Evolutionary conservation across 1,139 yeast species (phyloP).

Genomic region (Waltiozyma solani): DNA sequence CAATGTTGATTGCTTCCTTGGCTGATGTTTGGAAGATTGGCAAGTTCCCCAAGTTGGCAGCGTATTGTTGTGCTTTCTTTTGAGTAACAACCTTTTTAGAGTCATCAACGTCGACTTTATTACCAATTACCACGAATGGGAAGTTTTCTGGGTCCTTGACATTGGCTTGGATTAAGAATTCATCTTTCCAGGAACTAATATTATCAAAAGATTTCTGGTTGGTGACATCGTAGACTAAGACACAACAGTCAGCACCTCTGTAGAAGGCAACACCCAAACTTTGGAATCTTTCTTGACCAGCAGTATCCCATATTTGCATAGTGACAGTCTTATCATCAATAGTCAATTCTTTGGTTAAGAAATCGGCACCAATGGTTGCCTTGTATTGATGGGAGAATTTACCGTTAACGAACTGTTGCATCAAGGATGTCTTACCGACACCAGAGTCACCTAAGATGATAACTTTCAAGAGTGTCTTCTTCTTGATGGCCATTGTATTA

Average conservation of each 20-base stretch:
- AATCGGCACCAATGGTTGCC: conserved; percentile 98
- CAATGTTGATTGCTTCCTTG: conserved; percentile 88
- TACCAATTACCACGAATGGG: conserved; percentile 92
- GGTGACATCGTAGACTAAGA: conserved; percentile 88
- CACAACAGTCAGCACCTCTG: conserved; percentile 98
- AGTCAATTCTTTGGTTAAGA: conserved; percentile 79
- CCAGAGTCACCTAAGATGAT: conserved; percentile 96
- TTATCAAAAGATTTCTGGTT: conserved; percentile 89
- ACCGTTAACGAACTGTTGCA: conserved; percentile 93
- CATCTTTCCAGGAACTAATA: conserved; percentile 90
- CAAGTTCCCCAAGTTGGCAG: conserved; percentile 78
- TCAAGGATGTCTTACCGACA: conserved; percentile 92
- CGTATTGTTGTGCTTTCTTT: conserved; percentile 80
- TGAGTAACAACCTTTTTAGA: conserved; percentile 72
- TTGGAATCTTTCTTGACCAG: conserved; percentile 97
- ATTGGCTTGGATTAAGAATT: conserved; percentile 86
- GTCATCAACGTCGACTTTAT: conserved; percentile 92
- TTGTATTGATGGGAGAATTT: conserved; percentile 94
- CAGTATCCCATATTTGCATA: conserved; percentile 96
- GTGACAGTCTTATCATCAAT: conserved; percentile 78
- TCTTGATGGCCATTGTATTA: conserved; percentile 54
- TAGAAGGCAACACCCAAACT: conserved; percentile 95
- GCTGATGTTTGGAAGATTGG: conserved; percentile 95
- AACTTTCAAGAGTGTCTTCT: conserved; percentile 86
- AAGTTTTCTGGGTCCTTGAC: conserved; percentile 90